Percentiles rank a stretch among this genome's conserved stretches.
phyloP scores from a whole-genome alignment of 768 basidiomycete species.

The Phanerochaete sordida region DNA sequence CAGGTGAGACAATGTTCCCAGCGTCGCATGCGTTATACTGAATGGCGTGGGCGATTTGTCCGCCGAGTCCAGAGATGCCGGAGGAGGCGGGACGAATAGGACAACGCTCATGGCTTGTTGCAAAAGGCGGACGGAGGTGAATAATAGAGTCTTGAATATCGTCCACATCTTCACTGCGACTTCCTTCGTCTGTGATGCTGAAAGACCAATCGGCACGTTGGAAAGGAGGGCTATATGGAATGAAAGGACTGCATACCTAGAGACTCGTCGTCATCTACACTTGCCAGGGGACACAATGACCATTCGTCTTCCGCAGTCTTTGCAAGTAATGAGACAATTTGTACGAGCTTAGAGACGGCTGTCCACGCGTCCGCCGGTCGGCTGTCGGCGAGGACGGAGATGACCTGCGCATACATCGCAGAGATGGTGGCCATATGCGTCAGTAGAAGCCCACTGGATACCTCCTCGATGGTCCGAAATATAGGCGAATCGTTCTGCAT shows the following conservation, averaged over 20 bases:
- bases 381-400: conserved; percentile 24
- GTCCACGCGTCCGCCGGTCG: conserved; percentile 23
- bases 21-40: conserved; percentile 47
- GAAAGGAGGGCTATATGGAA: too few species aligned
- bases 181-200: conserved; percentile 43
- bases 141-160: conserved; percentile 72
- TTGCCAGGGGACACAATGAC: conserved; percentile 24
- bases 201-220: background rate
- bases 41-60: conserved; percentile 31
- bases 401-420: conserved; percentile 16
- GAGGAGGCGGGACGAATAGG: background rate
- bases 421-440: conserved; percentile 24
- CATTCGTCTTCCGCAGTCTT: conserved; percentile 24
- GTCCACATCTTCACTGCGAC: conserved; percentile 56
- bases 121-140: conserved; percentile 65
- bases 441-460: conserved; percentile 19
- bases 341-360: conserved; percentile 17
- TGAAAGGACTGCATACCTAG: conserved; percentile 26
- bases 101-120: conserved; percentile 48
- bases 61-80: background rate
- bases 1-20: conserved; percentile 61
- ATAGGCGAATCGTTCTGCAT: conserved; percentile 12
- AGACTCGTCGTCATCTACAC: conserved; percentile 23
- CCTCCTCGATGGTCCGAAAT: conserved; percentile 11
- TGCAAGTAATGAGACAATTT: conserved; percentile 19